phyloP scores from a whole-genome alignment of 2,329 filamentous ascomycete genomes.

The Thermothelomyces thermophilus region DNA sequence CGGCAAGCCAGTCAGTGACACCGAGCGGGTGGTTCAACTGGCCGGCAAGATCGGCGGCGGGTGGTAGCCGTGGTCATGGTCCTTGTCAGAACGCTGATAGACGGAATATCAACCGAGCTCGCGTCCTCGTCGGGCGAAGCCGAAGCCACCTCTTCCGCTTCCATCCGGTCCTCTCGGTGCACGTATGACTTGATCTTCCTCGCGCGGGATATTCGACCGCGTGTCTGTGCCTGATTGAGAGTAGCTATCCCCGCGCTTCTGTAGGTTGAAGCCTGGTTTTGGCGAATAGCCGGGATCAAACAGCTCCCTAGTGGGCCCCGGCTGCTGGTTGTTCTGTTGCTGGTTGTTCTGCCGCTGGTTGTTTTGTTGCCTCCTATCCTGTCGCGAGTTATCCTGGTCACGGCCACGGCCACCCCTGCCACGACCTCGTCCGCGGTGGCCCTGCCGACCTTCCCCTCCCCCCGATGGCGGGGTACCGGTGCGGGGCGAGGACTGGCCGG shows the following conservation, averaged over 20 bases:
- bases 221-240: constrained; percentile 33
- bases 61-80: constrained; percentile 56
- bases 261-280: constrained; percentile 50
- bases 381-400: constrained; percentile 26
- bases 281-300: constrained; percentile 70
- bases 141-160: constrained; percentile 70
- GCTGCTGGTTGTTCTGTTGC: constrained; percentile 29
- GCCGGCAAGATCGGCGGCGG: constrained; percentile 88
- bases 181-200: constrained; percentile 62
- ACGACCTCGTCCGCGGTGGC: constrained; percentile 39
- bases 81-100: constrained; percentile 23
- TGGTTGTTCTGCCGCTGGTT: constrained; percentile 20
- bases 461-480: constrained; percentile 53
- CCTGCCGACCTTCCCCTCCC: constrained; percentile 36
- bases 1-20: constrained; percentile 66
- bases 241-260: constrained; percentile 36
- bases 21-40: constrained; percentile 78
- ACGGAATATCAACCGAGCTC: constrained; percentile 37
- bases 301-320: constrained; percentile 51
- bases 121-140: constrained; percentile 61
- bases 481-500: constrained; percentile 57
- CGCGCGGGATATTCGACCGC: constrained; percentile 43
- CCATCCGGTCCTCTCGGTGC: constrained; percentile 72
- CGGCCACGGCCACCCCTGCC: constrained; percentile 37
- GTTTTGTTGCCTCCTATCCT: not conserved